Percentiles rank a stretch among this genome's conserved stretches.
phyloP scores from a whole-genome alignment of 2,329 filamentous ascomycete species.

The Ophioceras dolichostomum region DNA sequence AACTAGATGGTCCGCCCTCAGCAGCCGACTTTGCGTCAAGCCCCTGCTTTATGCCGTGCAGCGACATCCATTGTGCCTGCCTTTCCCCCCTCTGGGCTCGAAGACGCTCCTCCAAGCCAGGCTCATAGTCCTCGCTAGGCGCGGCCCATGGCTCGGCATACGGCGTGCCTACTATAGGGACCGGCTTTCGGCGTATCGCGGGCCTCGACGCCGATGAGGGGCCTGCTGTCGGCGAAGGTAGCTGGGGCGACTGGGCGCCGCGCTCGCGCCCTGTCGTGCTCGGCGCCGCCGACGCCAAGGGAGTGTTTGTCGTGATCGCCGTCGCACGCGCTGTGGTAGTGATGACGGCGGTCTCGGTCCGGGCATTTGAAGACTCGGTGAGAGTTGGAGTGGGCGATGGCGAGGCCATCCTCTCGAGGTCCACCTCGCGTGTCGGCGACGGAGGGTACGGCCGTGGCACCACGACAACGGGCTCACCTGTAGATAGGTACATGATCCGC shows the following conservation, averaged over 20 bases:
- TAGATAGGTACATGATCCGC: slow-evolving; percentile 11
- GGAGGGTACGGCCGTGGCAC: slow-evolving; percentile 5
- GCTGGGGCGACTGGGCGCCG: not conserved
- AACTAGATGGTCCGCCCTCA: too few relatives aligned
- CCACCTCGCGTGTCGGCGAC: slow-evolving; percentile 5
- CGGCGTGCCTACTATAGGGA: not conserved
- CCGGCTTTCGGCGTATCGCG: slow-evolving; percentile 4
- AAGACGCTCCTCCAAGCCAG: slow-evolving; percentile 10
- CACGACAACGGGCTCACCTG: slow-evolving; percentile 11
- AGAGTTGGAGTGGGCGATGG: not conserved
- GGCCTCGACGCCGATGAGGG: not conserved
- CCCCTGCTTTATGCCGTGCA: too few relatives aligned
- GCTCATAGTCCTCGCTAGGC: slow-evolving; percentile 9
- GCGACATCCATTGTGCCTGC: slow-evolving; percentile 11
- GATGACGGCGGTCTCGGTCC: too few relatives aligned
- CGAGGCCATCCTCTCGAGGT: not conserved
- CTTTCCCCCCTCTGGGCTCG: slow-evolving; percentile 10
- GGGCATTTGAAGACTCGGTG: not conserved
- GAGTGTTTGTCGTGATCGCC: not conserved
- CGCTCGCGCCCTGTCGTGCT: not conserved
- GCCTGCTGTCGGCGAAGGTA: not conserved
- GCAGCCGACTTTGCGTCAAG: too few relatives aligned
- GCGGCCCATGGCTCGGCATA: slow-evolving; percentile 7
- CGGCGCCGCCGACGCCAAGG: not conserved
- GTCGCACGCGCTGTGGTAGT: not conserved